These are phyloP conservation scores for Kodamaea jinghongensis DNA, from an alignment of 805 yeast genomes.

Conservation along the genomic window DNA sequence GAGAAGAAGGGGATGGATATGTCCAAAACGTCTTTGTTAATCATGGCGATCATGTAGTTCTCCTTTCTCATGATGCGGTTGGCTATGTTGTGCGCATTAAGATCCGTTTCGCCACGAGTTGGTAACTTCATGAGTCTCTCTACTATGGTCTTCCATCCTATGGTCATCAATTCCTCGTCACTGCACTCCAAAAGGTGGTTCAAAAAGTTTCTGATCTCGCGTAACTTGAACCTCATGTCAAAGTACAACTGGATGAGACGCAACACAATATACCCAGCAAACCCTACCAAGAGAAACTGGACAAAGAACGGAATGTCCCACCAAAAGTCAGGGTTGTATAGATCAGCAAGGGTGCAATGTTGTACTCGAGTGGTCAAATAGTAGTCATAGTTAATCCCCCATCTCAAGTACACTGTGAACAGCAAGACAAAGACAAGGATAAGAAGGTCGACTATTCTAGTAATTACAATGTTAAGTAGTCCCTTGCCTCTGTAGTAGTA, in stretches of 20 bases:
- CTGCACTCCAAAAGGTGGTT: conserved; percentile 64
- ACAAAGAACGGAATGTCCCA: conserved; percentile 42
- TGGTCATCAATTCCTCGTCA: conserved; percentile 75
- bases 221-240: conserved; percentile 59
- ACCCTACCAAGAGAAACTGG: conserved; percentile 61
- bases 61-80: conserved; percentile 95
- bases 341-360: conserved; percentile 32
- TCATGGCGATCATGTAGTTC: conserved; percentile 86
- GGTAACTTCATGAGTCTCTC: conserved; percentile 62
- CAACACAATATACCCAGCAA: conserved; percentile 51
- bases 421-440: conserved; percentile 78
- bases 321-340: conserved; percentile 44
- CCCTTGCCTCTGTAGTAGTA: conserved; percentile 86
- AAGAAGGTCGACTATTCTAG: conserved; percentile 61
- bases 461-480: conserved; percentile 67
- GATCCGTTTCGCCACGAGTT: conserved; percentile 43
- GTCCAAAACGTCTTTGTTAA: conserved; percentile 73
- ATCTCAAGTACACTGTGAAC: conserved; percentile 73
- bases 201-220: conserved; percentile 77
- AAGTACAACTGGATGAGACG: conserved; percentile 54
- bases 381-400: conserved; percentile 67
- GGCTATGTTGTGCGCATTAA: conserved; percentile 93
- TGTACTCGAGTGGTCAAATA: conserved; percentile 18
- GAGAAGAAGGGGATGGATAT: conserved; percentile 34
- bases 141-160: conserved; percentile 88